Evolutionary conservation across 768 basidiomycete species (phyloP), one percentile per base, ranked within the genome.

Genomic region (Boletus rubropictus): DNA sequence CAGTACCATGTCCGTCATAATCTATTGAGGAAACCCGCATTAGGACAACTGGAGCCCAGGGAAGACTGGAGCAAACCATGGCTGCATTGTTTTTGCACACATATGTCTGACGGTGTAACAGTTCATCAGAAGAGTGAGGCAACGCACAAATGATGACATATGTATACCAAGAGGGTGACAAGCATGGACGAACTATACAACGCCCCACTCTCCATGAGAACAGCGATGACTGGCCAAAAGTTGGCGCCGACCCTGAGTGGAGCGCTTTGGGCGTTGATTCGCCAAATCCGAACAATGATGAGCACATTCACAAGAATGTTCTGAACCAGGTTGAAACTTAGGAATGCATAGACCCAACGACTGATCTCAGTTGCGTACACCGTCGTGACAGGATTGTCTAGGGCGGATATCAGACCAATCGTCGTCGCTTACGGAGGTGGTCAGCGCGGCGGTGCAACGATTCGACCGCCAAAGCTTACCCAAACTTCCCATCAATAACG

Each of bases 161-260:
- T 36, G 46, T 18, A 20, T 31, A 50, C 49, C 27, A 50, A 14
- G 27, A 50, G 49, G 21, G 46, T 41, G 27, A 41, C 21, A 9
- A 46, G 31, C 11, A 50, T 6, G 10, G 39, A 36, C 8, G 49
- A 50, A 27, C 49, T 50, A n/a, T 50, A 50, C 22, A 50, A 20
- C 5, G 49, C 44, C 17, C 49, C 49, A 31, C 49, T 50, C 21
- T 50, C 49, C 49, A 50, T 24, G 5, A 50, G 28, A 18, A 46
- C 44, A n/a, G 46, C 1, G 17, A 46, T 41, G 34, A 41, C 17
- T 3, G 49, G 39, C 44, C 44, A 40, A 41, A 50, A 27, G 14
- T 3, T 24, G 9, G 31, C 15, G 14, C 31, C 28, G 5, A 21
- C 5, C 9, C 14, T 7, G 21, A n/a, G 2, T 7, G 27, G 17